Evolutionary conservation across 2,329 filamentous ascomycete genomes (phyloP).

Genomic region (Aspergillus niger): DNA sequence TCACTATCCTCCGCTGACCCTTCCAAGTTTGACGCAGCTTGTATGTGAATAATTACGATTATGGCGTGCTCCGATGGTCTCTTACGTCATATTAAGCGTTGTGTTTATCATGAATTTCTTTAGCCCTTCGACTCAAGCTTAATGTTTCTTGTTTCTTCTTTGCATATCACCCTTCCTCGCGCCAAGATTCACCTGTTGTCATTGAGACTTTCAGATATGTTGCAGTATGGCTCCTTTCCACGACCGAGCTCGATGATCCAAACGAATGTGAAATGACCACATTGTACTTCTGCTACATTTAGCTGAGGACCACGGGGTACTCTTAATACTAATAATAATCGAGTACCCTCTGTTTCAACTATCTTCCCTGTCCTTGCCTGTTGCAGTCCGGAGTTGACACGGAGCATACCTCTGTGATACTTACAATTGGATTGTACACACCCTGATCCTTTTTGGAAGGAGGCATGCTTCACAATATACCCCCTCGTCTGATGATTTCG

Average conservation of each 20-base stretch:
- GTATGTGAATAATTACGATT: background rate
- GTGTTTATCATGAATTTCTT: background rate
- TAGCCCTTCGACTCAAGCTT: background rate
- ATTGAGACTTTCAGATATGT: conserved; percentile 6
- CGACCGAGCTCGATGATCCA: conserved; percentile 28
- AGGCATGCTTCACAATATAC: conserved; percentile 1
- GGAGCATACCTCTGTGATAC: background rate
- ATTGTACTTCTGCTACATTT: conserved; percentile 27
- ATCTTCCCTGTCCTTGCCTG: background rate
- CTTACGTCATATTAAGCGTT: background rate
- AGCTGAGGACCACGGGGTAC: conserved; percentile 21
- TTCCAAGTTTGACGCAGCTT: background rate
- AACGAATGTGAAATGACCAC: conserved; percentile 34
- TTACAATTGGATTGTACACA: background rate
- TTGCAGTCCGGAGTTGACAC: background rate
- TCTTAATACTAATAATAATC: conserved; percentile 10
- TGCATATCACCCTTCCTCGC: background rate
- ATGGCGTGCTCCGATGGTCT: background rate
- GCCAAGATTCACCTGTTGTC: conserved; percentile 1
- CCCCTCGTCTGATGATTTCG: background rate
- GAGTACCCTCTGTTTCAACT: background rate
- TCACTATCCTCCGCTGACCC: conserved; percentile 3
- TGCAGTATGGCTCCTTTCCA: conserved; percentile 17
- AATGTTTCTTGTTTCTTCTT: background rate
- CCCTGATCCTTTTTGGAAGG: background rate